phyloP scores from a whole-genome alignment of 2,329 filamentous ascomycete species.

The Ceratocystis diversiconidia region DNA sequence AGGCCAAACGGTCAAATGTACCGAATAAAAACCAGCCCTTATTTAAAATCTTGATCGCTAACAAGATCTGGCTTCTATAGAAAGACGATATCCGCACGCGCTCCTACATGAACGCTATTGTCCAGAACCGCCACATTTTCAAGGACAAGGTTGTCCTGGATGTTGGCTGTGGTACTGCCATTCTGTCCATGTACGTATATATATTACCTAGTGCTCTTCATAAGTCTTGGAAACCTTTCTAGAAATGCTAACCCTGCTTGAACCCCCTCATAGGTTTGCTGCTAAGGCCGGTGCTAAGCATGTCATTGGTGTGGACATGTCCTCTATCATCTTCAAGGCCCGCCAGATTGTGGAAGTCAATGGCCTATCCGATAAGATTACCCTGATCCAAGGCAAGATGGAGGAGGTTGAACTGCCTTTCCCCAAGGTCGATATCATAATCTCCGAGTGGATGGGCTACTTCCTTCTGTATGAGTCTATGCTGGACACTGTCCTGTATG shows the following conservation, averaged over 20 bases:
- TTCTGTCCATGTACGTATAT: constrained; percentile 76
- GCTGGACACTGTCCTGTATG: constrained; percentile 95
- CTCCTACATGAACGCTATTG: constrained; percentile 94
- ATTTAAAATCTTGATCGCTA: constrained; percentile 19
- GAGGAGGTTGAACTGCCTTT: constrained; percentile 91
- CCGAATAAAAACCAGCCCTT: too few relatives aligned
- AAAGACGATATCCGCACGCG: constrained; percentile 97
- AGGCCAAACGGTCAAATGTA: neutral
- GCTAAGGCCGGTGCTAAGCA: constrained; percentile 93
- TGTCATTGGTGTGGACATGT: constrained; percentile 98
- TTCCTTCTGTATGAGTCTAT: constrained; percentile 98
- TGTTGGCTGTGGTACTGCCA: constrained; percentile 92
- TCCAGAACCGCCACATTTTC: constrained; percentile 91
- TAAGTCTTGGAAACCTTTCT: constrained; percentile 12
- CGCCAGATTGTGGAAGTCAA: constrained; percentile 87
- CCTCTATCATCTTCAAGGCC: constrained; percentile 97
- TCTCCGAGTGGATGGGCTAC: constrained; percentile 99
- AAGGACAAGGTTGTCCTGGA: constrained; percentile 78
- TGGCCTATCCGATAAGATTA: constrained; percentile 90
- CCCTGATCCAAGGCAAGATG: constrained; percentile 98
- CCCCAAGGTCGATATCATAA: constrained; percentile 96
- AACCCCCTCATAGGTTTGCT: constrained; percentile 58
- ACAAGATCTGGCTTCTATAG: constrained; percentile 32
- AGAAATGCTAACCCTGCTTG: constrained; percentile 8
- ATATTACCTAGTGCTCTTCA: constrained; percentile 13